These are phyloP conservation scores for Rachicladosporium sp. DNA, from an alignment of 2,329 filamentous ascomycete genomes.

Conservation along the genomic window DNA sequence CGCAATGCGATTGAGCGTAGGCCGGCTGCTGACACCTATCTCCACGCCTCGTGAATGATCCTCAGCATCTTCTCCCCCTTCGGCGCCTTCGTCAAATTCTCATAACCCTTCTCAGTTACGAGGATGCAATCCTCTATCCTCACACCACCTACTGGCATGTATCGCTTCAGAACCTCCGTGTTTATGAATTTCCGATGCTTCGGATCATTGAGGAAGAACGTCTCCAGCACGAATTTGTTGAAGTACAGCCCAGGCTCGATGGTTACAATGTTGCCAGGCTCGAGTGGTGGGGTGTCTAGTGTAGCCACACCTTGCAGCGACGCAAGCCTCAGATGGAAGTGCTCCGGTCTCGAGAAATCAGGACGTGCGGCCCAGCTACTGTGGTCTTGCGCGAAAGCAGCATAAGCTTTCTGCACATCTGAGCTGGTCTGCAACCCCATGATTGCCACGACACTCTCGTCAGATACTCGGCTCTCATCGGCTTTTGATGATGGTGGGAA, in stretches of 20 bases:
- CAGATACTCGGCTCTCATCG: no score
- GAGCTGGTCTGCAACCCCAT: no score
- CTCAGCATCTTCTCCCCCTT: constrained; percentile 33
- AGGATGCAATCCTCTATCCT: constrained; percentile 82
- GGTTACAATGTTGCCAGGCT: constrained; percentile 70
- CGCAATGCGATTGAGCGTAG: no score
- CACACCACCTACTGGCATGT: constrained; percentile 72
- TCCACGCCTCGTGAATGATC: constrained; percentile 2
- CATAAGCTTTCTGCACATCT: not conserved
- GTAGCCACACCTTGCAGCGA: not conserved
- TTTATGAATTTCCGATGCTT: constrained; percentile 53
- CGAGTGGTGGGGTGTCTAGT: constrained; percentile 11
- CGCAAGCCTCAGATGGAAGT: constrained; percentile 2
- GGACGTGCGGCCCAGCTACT: not conserved
- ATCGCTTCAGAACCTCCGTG: constrained; percentile 49
- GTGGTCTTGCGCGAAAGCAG: not conserved
- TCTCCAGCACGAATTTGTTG: constrained; percentile 57
- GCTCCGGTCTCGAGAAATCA: not conserved
- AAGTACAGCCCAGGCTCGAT: constrained; percentile 88
- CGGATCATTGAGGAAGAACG: constrained; percentile 48
- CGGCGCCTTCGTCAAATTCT: constrained; percentile 71
- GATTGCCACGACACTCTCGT: no score
- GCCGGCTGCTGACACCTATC: no score
- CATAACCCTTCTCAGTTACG: constrained; percentile 63
- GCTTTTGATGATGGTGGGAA: constrained; percentile 18